Base-by-base conservation (phyloP, 495 filamentous ascomycete genomes). In the Aspergillus indologenus region DNA sequence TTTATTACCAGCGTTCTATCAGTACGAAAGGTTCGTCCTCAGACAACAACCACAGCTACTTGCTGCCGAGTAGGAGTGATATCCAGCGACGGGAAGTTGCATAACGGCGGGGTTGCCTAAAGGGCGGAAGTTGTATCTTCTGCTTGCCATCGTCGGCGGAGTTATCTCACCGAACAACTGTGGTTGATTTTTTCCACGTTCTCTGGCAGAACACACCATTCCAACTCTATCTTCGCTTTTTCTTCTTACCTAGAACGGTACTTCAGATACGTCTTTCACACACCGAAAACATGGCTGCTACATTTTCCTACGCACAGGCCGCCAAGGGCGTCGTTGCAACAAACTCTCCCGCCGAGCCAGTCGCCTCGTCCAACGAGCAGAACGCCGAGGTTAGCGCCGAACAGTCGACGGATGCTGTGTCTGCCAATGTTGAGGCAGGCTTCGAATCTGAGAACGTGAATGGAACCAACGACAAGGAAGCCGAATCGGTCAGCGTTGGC, bases 271-370 rank as follows among this genome's bases (percentile, higher is more conserved):
- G 29, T 43, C 19, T 56, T 29, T 26, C 47, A 17, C 23, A 23
- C 47, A 26, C 18, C 59, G 57, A 56, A 45, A 67, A 59, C 60
- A 75, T 75, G 73, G 68, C 73, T 34, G 60, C 75, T 64, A 70
- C 71, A 55, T 95, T 96, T 73, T 96, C 94, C 45, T 98, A 98
- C 75, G 93, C 93, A 57, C 91, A 96, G 79, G 93, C 93, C 68
- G 94, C 93, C 24, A 92, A 90, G 73, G 89, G 90, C 64, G 79
- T 84, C 58, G 74, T 83, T 56, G 63, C 79, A 48, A 69, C 64
- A 57, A 66, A 68, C 17, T 51, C 48, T 58, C 63, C 75, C 44
- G 63, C 79, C 65, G 72, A 74, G 66, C 61, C 72, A 61, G 70
- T 72, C 52, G 58, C 72, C 53, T 62, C 65, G 53, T 51, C 55